Conservation (phyloP, 371 early-diverging fungal genomes). For the Mucor irregularis region DNA sequence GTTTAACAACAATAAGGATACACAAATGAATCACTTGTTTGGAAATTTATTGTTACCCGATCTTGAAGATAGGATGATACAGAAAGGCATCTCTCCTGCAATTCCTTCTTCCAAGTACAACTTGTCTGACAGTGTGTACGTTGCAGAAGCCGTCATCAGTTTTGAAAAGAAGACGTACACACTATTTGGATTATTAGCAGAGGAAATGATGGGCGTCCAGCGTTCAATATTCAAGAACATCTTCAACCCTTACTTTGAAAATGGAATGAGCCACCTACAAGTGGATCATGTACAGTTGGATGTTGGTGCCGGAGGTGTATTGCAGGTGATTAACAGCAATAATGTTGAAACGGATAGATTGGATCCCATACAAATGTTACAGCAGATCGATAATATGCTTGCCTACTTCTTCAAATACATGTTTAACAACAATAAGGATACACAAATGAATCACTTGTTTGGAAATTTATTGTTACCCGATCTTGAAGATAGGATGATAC, state of each 20-base stretch:
- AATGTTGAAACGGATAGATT: no score
- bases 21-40: constrained; percentile 8
- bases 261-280: neutral
- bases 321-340: constrained; percentile 15
- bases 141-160: constrained; percentile 7
- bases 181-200: constrained; percentile 15
- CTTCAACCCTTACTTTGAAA: constrained; percentile 17
- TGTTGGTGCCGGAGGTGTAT: neutral
- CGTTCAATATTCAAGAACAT: constrained; percentile 20
- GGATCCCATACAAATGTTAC: constrained; percentile 16
- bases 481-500: constrained; percentile 11
- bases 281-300: neutral
- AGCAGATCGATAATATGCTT: constrained; percentile 17
- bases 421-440: constrained; percentile 2
- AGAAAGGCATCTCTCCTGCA: constrained; percentile 13
- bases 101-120: constrained; percentile 22
- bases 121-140: constrained; percentile 12
- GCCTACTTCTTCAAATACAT: constrained; percentile 14
- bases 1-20: constrained; percentile 2
- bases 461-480: constrained; percentile 27
- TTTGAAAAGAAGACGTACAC: constrained; percentile 15
- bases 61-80: constrained; percentile 11
- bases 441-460: constrained; percentile 8
- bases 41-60: constrained; percentile 27
- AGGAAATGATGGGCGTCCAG: constrained; percentile 14